phyloP scores from a whole-genome alignment of 768 basidiomycete species.

The Pholiota molesta region DNA sequence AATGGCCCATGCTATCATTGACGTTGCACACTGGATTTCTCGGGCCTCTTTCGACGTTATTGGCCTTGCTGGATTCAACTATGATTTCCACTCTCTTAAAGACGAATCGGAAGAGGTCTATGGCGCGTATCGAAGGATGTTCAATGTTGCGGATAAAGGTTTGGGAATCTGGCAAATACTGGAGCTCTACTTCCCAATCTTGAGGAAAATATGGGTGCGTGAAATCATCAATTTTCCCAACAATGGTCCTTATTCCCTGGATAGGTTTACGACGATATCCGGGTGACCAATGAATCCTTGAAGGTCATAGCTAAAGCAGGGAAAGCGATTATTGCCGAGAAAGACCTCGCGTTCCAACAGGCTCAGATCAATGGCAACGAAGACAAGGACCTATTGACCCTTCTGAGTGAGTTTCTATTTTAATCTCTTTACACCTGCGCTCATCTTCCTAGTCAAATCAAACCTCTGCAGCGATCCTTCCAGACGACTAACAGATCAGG shows the following conservation, averaged over 20 bases:
- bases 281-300: conserved; percentile 39
- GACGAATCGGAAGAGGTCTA: conserved; percentile 53
- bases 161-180: conserved; percentile 41
- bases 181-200: conserved; percentile 48
- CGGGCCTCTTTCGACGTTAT: conserved; percentile 67
- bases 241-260: background rate
- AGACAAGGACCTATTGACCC: conserved; percentile 49
- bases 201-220: conserved; percentile 48
- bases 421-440: background rate
- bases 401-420: conserved; percentile 43
- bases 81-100: conserved; percentile 51
- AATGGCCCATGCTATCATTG: conserved; percentile 32
- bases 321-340: conserved; percentile 43
- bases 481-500: conserved; percentile 57
- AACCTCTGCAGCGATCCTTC: conserved; percentile 51
- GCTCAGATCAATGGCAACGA: conserved; percentile 31
- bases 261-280: conserved; percentile 46
- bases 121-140: conserved; percentile 51
- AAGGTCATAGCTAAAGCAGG: conserved; percentile 44
- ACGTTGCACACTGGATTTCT: conserved; percentile 61
- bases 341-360: conserved; percentile 38
- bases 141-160: conserved; percentile 50
- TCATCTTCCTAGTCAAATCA: conserved; percentile 50
- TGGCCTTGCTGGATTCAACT: conserved; percentile 59
- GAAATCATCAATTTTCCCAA: background rate